Conservation (phyloP, 352 stramenopile species). For the Pythium sukuiense region DNA sequence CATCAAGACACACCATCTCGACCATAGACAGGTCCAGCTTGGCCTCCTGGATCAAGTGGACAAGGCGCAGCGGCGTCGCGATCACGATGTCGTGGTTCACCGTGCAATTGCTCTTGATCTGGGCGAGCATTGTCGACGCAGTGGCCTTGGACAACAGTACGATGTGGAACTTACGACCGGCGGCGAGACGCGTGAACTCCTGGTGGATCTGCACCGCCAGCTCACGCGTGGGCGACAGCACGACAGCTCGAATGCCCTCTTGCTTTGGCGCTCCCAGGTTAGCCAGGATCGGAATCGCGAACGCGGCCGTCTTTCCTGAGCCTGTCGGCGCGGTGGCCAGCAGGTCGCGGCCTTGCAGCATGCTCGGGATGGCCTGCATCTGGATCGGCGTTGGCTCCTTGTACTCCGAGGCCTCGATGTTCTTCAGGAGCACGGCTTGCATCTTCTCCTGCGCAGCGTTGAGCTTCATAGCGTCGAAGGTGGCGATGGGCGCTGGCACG, state of each 20-base stretch:
- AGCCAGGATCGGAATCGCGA: constrained; percentile 94
- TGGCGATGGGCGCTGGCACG: constrained; percentile 71
- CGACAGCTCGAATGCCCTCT: constrained; percentile 87
- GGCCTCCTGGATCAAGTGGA: constrained; percentile 87
- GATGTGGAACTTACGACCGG: constrained; percentile 87
- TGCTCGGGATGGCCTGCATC: constrained; percentile 95
- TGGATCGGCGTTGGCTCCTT: constrained; percentile 99
- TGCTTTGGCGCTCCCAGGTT: constrained; percentile 58
- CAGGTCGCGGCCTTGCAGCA: constrained; percentile 91
- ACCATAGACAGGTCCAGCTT: constrained; percentile 85
- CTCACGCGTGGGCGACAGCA: constrained; percentile 97
- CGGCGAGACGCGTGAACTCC: constrained; percentile 92
- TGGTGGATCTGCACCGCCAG: constrained; percentile 96
- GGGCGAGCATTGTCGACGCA: constrained; percentile 63
- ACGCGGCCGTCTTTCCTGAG: constrained; percentile 98
- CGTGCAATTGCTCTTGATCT: constrained; percentile 79
- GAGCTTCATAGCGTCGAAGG: constrained; percentile 73
- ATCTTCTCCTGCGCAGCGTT: constrained; percentile 44
- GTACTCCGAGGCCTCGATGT: constrained; percentile 92
- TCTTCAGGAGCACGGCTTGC: constrained; percentile 66
- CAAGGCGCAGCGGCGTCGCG: constrained; percentile 94
- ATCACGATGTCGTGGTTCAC: constrained; percentile 95
- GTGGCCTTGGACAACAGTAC: constrained; percentile 93
- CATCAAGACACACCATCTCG: constrained; percentile 96
- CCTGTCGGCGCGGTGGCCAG: constrained; percentile 96